Evolutionary conservation across 805 yeast species (phyloP).

Genomic region (Barnettozyma populi): DNA sequence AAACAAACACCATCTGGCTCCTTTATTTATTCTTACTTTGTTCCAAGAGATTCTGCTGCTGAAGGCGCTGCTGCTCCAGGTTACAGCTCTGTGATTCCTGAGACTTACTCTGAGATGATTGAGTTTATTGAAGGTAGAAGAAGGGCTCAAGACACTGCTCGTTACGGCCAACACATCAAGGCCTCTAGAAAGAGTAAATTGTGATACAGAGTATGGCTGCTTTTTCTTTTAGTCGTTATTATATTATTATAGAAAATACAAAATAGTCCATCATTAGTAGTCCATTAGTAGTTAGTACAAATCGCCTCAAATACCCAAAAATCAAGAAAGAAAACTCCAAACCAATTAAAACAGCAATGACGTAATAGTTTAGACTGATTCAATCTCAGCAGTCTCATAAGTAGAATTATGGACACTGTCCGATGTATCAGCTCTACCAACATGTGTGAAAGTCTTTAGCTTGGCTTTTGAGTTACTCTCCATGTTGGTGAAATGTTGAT

Average conservation of each 20-base stretch:
- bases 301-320: not conserved
- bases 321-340: not conserved
- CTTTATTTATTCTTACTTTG: conserved; percentile 85
- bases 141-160: conserved; percentile 79
- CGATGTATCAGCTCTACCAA: conserved; percentile 28
- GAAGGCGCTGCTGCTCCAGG: conserved; percentile 39
- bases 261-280: too few relatives aligned
- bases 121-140: conserved; percentile 86
- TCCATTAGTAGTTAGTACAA: not conserved
- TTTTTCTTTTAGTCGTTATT: not conserved
- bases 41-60: conserved; percentile 49
- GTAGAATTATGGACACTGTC: conserved; percentile 24
- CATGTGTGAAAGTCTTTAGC: conserved; percentile 31
- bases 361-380: conserved; percentile 13
- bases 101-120: conserved; percentile 89
- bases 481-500: not conserved
- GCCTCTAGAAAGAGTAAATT: conserved; percentile 15
- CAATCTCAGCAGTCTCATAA: conserved; percentile 28
- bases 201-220: not conserved
- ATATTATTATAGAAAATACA: not conserved
- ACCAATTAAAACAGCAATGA: not conserved
- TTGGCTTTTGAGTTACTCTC: conserved; percentile 26
- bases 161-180: conserved; percentile 41
- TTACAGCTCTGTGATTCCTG: conserved; percentile 76
- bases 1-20: conserved; percentile 72